Evolutionary conservation across 2,329 filamentous ascomycete genomes (phyloP).

Genomic region (Aspergillus niger): DNA sequence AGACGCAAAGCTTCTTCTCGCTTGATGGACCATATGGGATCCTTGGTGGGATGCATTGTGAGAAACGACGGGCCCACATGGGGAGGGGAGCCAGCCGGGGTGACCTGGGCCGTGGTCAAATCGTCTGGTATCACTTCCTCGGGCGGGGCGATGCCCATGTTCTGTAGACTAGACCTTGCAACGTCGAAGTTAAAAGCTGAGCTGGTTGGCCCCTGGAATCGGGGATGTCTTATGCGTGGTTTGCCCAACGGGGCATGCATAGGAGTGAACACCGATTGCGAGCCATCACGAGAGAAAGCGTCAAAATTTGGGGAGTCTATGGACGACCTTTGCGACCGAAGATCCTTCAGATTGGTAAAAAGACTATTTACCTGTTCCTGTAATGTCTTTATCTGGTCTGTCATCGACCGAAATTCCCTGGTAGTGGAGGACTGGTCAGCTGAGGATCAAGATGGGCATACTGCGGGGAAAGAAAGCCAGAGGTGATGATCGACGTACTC

Average conservation of each 20-base stretch:
- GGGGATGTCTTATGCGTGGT: constrained; percentile 58
- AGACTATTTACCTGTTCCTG: constrained; percentile 84
- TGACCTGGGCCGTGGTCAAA: constrained; percentile 53
- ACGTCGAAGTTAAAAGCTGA: constrained; percentile 82
- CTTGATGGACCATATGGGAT: constrained; percentile 78
- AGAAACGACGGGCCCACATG: constrained; percentile 32
- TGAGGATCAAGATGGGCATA: background rate
- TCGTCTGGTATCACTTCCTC: constrained; percentile 65
- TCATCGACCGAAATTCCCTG: constrained; percentile 80
- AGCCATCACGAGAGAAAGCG: constrained; percentile 40
- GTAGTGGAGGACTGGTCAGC: constrained; percentile 11
- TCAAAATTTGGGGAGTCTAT: constrained; percentile 40
- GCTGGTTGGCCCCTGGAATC: constrained; percentile 83
- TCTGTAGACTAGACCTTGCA: constrained; percentile 81
- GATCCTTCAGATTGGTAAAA: constrained; percentile 68
- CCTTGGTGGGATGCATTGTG: constrained; percentile 55
- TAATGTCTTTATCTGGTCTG: constrained; percentile 69
- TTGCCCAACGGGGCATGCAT: constrained; percentile 48
- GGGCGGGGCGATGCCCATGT: constrained; percentile 76
- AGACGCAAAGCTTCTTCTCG: constrained; percentile 79
- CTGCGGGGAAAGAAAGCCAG: background rate
- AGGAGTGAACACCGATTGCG: constrained; percentile 40
- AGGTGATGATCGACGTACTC: constrained; percentile 53
- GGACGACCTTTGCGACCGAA: constrained; percentile 55
- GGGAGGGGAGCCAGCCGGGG: constrained; percentile 52